A percentile compares a stretch with the other conserved stretches of the same genome.
phyloP scores from a whole-genome alignment of 495 filamentous ascomycete species.

The Xylaria curta region DNA sequence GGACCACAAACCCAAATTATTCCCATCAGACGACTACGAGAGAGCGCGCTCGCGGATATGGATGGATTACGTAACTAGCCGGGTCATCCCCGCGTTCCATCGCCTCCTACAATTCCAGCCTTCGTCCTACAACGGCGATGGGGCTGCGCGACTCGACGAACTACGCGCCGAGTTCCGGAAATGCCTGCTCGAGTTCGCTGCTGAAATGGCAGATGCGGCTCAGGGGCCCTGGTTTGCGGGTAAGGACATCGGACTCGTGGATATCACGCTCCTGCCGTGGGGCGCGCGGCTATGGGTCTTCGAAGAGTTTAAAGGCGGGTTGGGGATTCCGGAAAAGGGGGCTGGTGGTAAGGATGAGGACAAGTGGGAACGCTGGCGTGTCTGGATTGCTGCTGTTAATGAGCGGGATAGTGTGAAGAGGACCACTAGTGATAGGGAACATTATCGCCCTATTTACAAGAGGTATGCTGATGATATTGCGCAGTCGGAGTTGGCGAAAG shows the following conservation, averaged over 20 bases:
- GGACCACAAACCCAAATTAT: conserved; percentile 48
- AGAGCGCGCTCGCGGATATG: conserved; percentile 63
- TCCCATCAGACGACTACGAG: conserved; percentile 56
- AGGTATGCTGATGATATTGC: conserved; percentile 67
- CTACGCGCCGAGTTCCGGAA: conserved; percentile 33
- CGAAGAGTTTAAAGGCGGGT: conserved; percentile 66
- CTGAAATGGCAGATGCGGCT: conserved; percentile 53
- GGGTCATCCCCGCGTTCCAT: conserved; percentile 64
- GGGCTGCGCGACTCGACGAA: conserved; percentile 51
- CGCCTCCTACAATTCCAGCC: conserved; percentile 66
- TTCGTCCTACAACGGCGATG: conserved; percentile 38
- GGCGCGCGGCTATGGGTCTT: conserved; percentile 66
- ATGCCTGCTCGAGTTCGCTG: conserved; percentile 57
- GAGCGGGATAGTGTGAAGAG: conserved; percentile 57
- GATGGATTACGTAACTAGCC: conserved; percentile 65
- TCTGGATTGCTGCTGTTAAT: conserved; percentile 58
- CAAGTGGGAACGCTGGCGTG: conserved; percentile 61
- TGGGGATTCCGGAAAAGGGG: conserved; percentile 52
- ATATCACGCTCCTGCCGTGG: conserved; percentile 64
- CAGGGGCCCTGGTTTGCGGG: conserved; percentile 64
- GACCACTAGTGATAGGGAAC: conserved; percentile 61
- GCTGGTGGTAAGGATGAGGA: conserved; percentile 56
- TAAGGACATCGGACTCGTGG: conserved; percentile 54
- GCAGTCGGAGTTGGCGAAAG: conserved; percentile 68
- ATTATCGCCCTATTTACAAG: conserved; percentile 65